Percentiles rank a stretch among this genome's conserved stretches.
Conservation (phyloP, 805 yeast species). For the Dipodascus albidus region DNA sequence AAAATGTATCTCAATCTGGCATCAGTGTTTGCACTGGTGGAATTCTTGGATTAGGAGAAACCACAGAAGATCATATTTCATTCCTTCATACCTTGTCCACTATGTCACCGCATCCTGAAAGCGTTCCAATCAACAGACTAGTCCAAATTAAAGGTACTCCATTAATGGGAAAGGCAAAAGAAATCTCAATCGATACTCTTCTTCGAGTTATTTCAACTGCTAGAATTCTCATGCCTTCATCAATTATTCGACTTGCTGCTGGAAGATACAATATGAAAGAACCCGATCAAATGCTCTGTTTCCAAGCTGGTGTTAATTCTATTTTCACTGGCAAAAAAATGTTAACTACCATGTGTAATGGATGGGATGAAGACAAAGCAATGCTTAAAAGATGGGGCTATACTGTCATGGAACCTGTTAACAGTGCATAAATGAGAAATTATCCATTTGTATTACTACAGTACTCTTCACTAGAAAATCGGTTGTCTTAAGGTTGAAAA, state of each 20-base stretch:
- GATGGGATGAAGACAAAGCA: constrained; percentile 70
- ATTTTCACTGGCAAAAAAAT: constrained; percentile 72
- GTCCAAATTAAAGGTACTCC: constrained; percentile 78
- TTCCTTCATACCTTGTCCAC: constrained; percentile 57
- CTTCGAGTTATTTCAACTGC: constrained; percentile 68
- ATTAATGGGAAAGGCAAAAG: constrained; percentile 24
- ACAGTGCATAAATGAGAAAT: too few relatives aligned
- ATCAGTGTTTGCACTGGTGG: constrained; percentile 71
- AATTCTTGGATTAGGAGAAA: constrained; percentile 68
- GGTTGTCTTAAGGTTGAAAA: too few relatives aligned
- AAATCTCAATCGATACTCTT: constrained; percentile 45
- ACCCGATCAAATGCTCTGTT: constrained; percentile 61
- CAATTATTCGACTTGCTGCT: constrained; percentile 67
- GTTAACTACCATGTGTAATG: constrained; percentile 74
- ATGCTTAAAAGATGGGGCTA: constrained; percentile 62
- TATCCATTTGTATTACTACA: too few relatives aligned
- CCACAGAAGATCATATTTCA: constrained; percentile 57
- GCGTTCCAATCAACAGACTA: constrained; percentile 66
- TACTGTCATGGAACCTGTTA: constrained; percentile 18
- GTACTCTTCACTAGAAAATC: too few relatives aligned
- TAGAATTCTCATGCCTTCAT: constrained; percentile 57
- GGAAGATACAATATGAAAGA: constrained; percentile 77
- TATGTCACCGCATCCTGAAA: constrained; percentile 65
- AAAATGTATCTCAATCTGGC: constrained; percentile 51
- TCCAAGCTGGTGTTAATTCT: constrained; percentile 70